Base-by-base conservation (phyloP, 805 yeast species). In the Pichia occidentalis region DNA sequence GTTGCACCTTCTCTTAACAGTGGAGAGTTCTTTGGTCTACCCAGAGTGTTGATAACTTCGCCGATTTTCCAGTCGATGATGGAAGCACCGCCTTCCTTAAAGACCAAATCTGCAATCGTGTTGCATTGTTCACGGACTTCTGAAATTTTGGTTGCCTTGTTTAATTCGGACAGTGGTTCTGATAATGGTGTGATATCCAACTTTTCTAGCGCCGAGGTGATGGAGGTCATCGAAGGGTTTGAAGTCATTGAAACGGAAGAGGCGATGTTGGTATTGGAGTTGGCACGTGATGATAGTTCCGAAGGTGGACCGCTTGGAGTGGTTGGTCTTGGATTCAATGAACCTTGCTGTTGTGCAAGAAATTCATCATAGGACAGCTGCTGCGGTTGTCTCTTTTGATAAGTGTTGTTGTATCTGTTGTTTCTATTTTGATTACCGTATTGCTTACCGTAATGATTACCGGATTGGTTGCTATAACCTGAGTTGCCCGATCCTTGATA, bases 1-100 rank as follows among this genome's bases (percentile, higher is more conserved):
- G 81, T 69, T 2, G 84, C 77, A 19, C 86, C 70, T 61, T 90
- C 97, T 61, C 95, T 78, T 29, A 82, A 71, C 32, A 84, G 57
- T 7, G 85, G 64, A 3, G 88, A 67, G 55, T 77, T 82, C 57
- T 87, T 90, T 29, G 84, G 72, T 57, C 84, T 86, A 34, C 75
- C 56, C 39, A 90, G 67, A 28, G 87, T 72, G 42, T 75, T 68
- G 38, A 85, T 46, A 28, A 82, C 72, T 14, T 80, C 86, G 11
- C 59, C 53, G 14, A 92, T 45, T 34, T 77, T 70, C 86, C 88
- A 85, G 2, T 75, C 79, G 33, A 64, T 62, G 21, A 88, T 71
- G 9, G 69, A 46, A 52, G 52, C 17, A 56, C 57, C 61, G 32
- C 80, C 81, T 4, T 64, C 58, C 13, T 61, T 61, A 9, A 52